A percentile compares a stretch with the other conserved stretches of the same genome.
Conservation (phyloP, 768 basidiomycete genomes). For the Floccularia luteovirens region DNA sequence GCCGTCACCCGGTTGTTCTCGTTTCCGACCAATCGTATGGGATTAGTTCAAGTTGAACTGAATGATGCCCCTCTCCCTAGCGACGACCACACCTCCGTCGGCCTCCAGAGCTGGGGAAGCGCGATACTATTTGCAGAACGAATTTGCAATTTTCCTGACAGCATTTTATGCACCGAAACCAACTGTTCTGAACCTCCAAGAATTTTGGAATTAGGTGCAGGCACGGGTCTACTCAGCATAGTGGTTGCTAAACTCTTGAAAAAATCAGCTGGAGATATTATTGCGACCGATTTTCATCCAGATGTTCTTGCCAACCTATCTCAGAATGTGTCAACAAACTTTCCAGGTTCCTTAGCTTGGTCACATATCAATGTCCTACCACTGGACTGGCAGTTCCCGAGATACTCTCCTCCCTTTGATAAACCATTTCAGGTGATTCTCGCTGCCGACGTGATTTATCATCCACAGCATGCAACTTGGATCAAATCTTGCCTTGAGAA, state of each 20-base stretch:
- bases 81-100: constrained; percentile 72
- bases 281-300: constrained; percentile 76
- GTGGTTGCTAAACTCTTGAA: constrained; percentile 36
- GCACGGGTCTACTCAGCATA: constrained; percentile 80
- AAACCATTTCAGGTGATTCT: constrained; percentile 59
- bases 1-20: constrained; percentile 44
- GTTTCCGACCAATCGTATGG: constrained; percentile 23
- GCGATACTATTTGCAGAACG: constrained; percentile 63
- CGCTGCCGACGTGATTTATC: constrained; percentile 77
- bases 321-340: constrained; percentile 52
- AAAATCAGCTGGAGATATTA: constrained; percentile 23
- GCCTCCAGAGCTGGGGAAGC: constrained; percentile 82
- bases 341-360: constrained; percentile 8
- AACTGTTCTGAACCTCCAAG: constrained; percentile 23
- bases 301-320: constrained; percentile 65
- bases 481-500: constrained; percentile 54
- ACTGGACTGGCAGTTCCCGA: constrained; percentile 62
- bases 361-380: constrained; percentile 31
- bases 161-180: constrained; percentile 30
- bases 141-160: constrained; percentile 39
- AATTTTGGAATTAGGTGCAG: constrained; percentile 78
- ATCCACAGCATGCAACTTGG: constrained; percentile 62
- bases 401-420: constrained; percentile 23
- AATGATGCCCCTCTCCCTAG: constrained; percentile 61
- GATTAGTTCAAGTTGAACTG: constrained; percentile 40